phyloP scores from a whole-genome alignment of 495 filamentous ascomycete genomes.

The Aspergillus ellipticus region DNA sequence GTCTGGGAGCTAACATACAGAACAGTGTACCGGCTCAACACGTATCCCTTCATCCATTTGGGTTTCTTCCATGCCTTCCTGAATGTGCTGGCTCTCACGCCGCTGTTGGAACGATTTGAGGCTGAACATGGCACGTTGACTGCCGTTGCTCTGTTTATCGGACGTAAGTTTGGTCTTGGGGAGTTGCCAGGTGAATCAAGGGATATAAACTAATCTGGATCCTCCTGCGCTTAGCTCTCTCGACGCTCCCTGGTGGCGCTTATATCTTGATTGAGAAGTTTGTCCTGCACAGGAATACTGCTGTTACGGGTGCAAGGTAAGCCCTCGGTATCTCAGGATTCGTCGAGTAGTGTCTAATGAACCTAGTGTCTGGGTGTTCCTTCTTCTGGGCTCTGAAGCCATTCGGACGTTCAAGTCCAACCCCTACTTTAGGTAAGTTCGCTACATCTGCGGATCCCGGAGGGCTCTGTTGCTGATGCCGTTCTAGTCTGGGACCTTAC shows the following conservation, averaged over 20 bases:
- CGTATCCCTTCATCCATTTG: conserved; percentile 83
- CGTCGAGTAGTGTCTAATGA: conserved; percentile 8
- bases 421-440: conserved; percentile 62
- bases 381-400: conserved; percentile 77
- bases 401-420: conserved; percentile 73
- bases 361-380: conserved; percentile 81
- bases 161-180: conserved; percentile 59
- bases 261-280: conserved; percentile 69
- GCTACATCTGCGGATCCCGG: neutral
- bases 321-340: conserved; percentile 10
- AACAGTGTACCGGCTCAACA: conserved; percentile 88
- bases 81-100: conserved; percentile 75
- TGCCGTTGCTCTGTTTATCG: conserved; percentile 76
- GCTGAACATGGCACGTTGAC: conserved; percentile 89
- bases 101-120: conserved; percentile 89
- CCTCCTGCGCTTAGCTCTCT: conserved; percentile 56
- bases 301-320: conserved; percentile 80
- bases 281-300: conserved; percentile 59
- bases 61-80: conserved; percentile 75
- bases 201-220: conserved; percentile 11
- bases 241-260: conserved; percentile 69
- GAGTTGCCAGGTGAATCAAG: neutral
- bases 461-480: conserved; percentile 4
- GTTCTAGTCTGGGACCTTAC: conserved; percentile 50
- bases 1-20: conserved; percentile 9